Evolutionary conservation across 495 filamentous ascomycete genomes (phyloP).

Genomic region (Penicillium bovifimosum): DNA sequence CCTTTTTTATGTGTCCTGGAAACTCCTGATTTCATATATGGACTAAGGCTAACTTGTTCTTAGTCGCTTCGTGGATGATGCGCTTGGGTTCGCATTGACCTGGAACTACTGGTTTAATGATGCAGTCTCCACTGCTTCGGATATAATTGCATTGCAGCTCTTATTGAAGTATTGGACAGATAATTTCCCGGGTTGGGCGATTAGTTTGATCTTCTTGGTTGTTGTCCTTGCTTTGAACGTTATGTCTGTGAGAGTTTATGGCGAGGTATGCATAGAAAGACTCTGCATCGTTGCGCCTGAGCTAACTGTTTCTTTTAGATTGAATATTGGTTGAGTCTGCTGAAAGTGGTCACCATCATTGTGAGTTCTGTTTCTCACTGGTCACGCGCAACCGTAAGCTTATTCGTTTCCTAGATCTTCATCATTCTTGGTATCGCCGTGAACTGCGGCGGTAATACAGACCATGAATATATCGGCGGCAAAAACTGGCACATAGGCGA

Average conservation of each 20-base stretch:
- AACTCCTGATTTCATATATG: neutral
- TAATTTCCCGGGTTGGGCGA: conserved; percentile 47
- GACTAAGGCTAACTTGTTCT: conserved; percentile 2
- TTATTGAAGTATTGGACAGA: conserved; percentile 50
- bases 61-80: conserved; percentile 55
- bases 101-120: conserved; percentile 61
- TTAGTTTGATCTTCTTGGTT: conserved; percentile 49
- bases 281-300: neutral
- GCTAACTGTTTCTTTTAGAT: conserved; percentile 25
- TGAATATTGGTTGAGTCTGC: conserved; percentile 50
- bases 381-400: neutral
- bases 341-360: conserved; percentile 52
- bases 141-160: conserved; percentile 50
- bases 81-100: conserved; percentile 46
- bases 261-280: conserved; percentile 36
- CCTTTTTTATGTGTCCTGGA: neutral
- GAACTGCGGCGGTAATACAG: conserved; percentile 45
- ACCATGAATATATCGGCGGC: conserved; percentile 42
- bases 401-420: conserved; percentile 36
- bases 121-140: conserved; percentile 50
- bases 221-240: conserved; percentile 46
- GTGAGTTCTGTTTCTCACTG: conserved; percentile 8
- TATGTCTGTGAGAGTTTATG: conserved; percentile 48
- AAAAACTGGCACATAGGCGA: conserved; percentile 41
- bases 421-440: conserved; percentile 48